These are phyloP conservation scores for Salvia rosmarinus DNA, from an alignment of 257 asterid species.

Conservation along the genomic window DNA sequence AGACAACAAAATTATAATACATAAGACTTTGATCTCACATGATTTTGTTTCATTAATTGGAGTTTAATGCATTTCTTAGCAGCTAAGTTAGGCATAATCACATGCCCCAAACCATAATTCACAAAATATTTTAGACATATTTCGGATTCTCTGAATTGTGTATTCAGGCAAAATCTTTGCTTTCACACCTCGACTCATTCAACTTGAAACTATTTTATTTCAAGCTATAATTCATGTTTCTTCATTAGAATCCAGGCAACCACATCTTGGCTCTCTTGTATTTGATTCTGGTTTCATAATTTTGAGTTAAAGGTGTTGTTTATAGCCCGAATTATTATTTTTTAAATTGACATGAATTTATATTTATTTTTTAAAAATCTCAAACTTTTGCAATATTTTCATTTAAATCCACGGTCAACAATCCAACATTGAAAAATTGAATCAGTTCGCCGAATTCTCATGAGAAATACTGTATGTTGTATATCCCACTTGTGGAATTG, in stretches of 20 bases:
- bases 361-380: no score
- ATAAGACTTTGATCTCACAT: slow-evolving; percentile 24
- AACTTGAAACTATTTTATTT: not conserved
- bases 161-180: slow-evolving; percentile 21
- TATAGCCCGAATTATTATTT: no score
- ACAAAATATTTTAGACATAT: not conserved
- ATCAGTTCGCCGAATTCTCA: no score
- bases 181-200: slow-evolving; percentile 16
- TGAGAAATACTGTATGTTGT: no score
- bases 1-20: not conserved
- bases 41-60: slow-evolving; percentile 12
- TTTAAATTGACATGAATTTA: no score
- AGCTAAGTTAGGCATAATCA: slow-evolving; percentile 24
- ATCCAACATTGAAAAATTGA: no score
- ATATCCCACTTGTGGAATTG: no score
- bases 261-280: not conserved
- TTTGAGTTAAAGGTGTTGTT: no score
- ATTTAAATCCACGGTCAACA: no score
- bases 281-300: not conserved
- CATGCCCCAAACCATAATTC: slow-evolving; percentile 20
- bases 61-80: slow-evolving; percentile 30
- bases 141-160: slow-evolving; percentile 7
- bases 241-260: not conserved
- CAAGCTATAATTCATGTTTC: not conserved
- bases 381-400: no score